A percentile compares a stretch with the other conserved stretches of the same genome.
These are phyloP conservation scores for Fusarium keratoplasticum DNA, from an alignment of 2,329 filamentous ascomycete species.

Conservation along the genomic window DNA sequence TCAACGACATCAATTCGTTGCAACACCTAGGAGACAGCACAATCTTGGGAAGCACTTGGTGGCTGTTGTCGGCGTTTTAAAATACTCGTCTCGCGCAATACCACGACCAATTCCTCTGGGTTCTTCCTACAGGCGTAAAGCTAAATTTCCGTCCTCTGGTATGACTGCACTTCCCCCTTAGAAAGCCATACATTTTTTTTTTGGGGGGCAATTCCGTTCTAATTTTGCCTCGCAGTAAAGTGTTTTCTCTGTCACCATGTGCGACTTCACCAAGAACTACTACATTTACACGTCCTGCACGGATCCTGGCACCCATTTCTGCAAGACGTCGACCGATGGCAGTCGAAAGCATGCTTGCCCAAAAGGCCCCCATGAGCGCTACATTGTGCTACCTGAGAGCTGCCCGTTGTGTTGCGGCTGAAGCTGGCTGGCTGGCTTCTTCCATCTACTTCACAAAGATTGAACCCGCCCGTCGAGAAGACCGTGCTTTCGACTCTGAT, in stretches of 20 bases:
- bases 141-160: background rate
- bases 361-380: slow-evolving; percentile 77
- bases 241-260: slow-evolving; percentile 56
- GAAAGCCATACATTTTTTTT: background rate
- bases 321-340: slow-evolving; percentile 76
- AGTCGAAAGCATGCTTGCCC: slow-evolving; percentile 69
- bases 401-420: slow-evolving; percentile 61
- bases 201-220: background rate
- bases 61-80: background rate
- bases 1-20: background rate
- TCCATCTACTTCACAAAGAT: slow-evolving; percentile 9
- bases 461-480: background rate
- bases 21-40: background rate
- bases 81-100: background rate
- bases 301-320: slow-evolving; percentile 78
- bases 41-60: slow-evolving; percentile 5
- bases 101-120: background rate
- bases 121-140: background rate
- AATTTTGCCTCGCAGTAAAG: background rate
- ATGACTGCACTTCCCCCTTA: background rate
- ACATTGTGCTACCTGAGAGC: slow-evolving; percentile 75
- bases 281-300: slow-evolving; percentile 80
- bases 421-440: slow-evolving; percentile 17
- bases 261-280: slow-evolving; percentile 79
- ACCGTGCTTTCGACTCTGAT: background rate